These are phyloP conservation scores for Globisporangium echinulatum DNA, from an alignment of 352 stramenopile species.

Conservation along the genomic window DNA sequence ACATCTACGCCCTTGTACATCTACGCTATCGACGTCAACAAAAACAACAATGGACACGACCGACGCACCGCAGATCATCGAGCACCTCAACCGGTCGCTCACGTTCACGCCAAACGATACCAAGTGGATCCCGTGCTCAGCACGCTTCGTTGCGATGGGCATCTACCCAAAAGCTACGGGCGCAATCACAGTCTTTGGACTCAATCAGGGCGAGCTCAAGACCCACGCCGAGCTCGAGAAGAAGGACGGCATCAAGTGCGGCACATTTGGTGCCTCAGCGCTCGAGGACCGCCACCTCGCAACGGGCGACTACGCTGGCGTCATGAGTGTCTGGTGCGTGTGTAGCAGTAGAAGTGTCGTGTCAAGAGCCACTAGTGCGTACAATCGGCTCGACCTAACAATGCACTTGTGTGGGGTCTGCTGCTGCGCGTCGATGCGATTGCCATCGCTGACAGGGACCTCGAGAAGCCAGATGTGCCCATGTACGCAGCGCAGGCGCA, in stretches of 20 bases:
- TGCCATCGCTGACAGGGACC: conserved; percentile 38
- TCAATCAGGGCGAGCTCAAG: conserved; percentile 85
- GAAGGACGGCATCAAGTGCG: conserved; percentile 92
- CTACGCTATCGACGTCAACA: neutral
- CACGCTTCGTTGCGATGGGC: conserved; percentile 89
- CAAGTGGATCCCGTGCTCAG: conserved; percentile 93
- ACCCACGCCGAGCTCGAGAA: conserved; percentile 70
- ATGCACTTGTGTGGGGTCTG: too few species aligned
- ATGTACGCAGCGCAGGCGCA: conserved; percentile 90
- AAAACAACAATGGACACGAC: conserved; percentile 88
- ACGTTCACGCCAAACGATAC: conserved; percentile 93
- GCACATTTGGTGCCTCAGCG: conserved; percentile 92
- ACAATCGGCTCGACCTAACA: neutral
- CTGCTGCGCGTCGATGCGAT: too few species aligned
- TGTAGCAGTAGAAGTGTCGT: too few species aligned
- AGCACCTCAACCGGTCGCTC: conserved; percentile 91
- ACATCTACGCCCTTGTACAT: neutral
- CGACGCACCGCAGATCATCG: conserved; percentile 95
- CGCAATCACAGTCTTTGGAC: conserved; percentile 86
- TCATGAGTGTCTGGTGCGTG: conserved; percentile 66
- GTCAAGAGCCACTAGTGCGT: conserved; percentile 12
- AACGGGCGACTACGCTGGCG: conserved; percentile 68
- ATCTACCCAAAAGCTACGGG: conserved; percentile 92
- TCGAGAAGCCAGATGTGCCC: conserved; percentile 70
- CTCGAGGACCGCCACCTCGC: conserved; percentile 87